A percentile compares a stretch with the other conserved stretches of the same genome.
Conservation (phyloP, 1,284 basidiomycete species). For the Tylopilus sp. region DNA sequence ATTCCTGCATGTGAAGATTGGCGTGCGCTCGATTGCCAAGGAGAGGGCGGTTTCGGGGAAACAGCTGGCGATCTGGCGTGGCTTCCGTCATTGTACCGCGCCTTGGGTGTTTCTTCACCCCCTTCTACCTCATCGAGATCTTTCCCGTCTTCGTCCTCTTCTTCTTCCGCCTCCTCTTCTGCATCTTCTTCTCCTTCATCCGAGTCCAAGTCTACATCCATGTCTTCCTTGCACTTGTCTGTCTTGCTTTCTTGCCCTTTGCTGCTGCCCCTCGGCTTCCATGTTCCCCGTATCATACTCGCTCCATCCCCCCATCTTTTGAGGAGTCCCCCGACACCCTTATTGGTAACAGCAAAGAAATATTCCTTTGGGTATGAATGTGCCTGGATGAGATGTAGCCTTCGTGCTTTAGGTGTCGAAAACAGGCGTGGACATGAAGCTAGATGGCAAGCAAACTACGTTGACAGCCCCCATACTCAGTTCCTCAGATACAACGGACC, state of each 20-base stretch:
- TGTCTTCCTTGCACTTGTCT: constrained; percentile 23
- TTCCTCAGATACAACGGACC: background rate
- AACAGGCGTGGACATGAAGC: constrained; percentile 63
- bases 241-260: constrained; percentile 1
- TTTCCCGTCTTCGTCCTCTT: constrained; percentile 21
- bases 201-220: constrained; percentile 31
- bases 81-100: constrained; percentile 17
- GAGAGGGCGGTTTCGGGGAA: constrained; percentile 22
- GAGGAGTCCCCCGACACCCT: constrained; percentile 73
- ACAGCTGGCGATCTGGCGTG: constrained; percentile 20
- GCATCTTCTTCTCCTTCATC: constrained; percentile 20
- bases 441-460: constrained; percentile 79
- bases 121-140: constrained; percentile 17
- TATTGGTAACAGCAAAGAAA: constrained; percentile 85
- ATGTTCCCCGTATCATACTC: constrained; percentile 65
- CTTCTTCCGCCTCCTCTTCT: constrained; percentile 15
- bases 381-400: constrained; percentile 75
- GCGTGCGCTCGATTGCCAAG: constrained; percentile 10
- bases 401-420: constrained; percentile 67
- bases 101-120: constrained; percentile 29
- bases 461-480: background rate
- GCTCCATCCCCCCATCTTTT: constrained; percentile 75
- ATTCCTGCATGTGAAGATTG: constrained; percentile 20
- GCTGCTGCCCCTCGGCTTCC: constrained; percentile 48
- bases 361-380: constrained; percentile 83